These are phyloP conservation scores for Mixia osmundae DNA, from an alignment of 1,284 basidiomycete species.

Conservation along the genomic window DNA sequence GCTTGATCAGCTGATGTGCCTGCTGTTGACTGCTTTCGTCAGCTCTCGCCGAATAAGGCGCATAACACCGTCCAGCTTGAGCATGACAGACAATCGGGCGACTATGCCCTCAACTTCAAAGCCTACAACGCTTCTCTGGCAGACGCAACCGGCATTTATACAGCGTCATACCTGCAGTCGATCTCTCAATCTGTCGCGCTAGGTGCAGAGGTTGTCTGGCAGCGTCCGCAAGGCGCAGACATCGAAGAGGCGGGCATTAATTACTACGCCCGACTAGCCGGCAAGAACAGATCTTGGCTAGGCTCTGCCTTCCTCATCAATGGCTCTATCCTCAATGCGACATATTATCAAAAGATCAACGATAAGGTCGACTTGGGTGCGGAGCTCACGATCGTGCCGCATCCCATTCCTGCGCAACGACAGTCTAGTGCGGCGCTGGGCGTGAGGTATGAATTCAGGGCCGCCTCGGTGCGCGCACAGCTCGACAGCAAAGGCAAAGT, in stretches of 20 bases:
- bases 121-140: slow-evolving; percentile 75
- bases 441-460: slow-evolving; percentile 87
- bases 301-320: neutral
- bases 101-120: slow-evolving; percentile 72
- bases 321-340: slow-evolving; percentile 43
- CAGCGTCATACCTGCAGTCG: slow-evolving; percentile 88
- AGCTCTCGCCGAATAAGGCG: neutral
- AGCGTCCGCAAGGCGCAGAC: slow-evolving; percentile 34
- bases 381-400: slow-evolving; percentile 62
- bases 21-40: neutral
- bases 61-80: slow-evolving; percentile 43
- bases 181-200: slow-evolving; percentile 72
- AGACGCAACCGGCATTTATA: slow-evolving; percentile 80
- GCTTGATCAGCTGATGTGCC: neutral
- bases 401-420: slow-evolving; percentile 37
- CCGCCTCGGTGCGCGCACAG: slow-evolving; percentile 79
- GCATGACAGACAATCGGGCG: slow-evolving; percentile 76
- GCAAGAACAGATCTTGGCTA: neutral
- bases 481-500: slow-evolving; percentile 83
- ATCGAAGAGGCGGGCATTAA: slow-evolving; percentile 69
- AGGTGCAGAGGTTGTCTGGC: slow-evolving; percentile 72
- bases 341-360: slow-evolving; percentile 88
- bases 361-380: slow-evolving; percentile 98
- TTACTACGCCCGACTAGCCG: slow-evolving; percentile 29
- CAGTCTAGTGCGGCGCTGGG: slow-evolving; percentile 82